phyloP scores from a whole-genome alignment of 2,329 filamentous ascomycete genomes.

The Aspergillus aculeatinus region DNA sequence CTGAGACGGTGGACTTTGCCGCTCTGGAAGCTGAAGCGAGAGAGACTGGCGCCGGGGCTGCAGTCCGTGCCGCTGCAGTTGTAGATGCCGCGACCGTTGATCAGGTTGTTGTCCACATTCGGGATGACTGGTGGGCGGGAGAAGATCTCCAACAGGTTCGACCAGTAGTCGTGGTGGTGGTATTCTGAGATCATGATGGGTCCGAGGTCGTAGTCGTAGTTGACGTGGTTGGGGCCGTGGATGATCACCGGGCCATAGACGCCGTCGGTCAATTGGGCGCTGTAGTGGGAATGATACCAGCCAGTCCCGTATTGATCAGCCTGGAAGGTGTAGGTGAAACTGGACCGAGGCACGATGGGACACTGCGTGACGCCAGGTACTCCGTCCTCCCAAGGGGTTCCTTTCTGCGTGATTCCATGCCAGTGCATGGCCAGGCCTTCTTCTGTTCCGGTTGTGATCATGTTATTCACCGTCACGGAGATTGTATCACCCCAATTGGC shows the following conservation, averaged over 20 bases:
- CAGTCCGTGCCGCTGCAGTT: background rate
- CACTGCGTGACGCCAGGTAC: conserved; percentile 29
- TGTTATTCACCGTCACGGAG: conserved; percentile 29
- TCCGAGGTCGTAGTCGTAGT: conserved; percentile 32
- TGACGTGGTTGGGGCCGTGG: conserved; percentile 30
- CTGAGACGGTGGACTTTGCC: conserved; percentile 35
- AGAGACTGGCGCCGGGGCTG: background rate
- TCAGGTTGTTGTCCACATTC: background rate
- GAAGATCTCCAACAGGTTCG: background rate
- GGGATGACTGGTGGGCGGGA: background rate
- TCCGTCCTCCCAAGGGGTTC: conserved; percentile 14
- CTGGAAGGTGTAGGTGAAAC: conserved; percentile 32
- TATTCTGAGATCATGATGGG: conserved; percentile 31
- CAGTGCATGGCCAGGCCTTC: conserved; percentile 13
- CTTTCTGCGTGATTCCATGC: conserved; percentile 24
- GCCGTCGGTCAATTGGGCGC: conserved; percentile 30
- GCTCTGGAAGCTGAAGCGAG: background rate
- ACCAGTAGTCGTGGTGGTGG: conserved; percentile 10
- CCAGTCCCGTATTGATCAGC: conserved; percentile 32
- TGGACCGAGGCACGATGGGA: conserved; percentile 30
- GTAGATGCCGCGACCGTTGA: background rate
- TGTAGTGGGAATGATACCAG: conserved; percentile 37
- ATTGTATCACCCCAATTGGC: conserved; percentile 38
- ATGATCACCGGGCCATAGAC: conserved; percentile 35
- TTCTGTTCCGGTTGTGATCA: conserved; percentile 9